phyloP scores from a whole-genome alignment of 1,284 basidiomycete species.

The Cutaneotrichosporon sp. region DNA sequence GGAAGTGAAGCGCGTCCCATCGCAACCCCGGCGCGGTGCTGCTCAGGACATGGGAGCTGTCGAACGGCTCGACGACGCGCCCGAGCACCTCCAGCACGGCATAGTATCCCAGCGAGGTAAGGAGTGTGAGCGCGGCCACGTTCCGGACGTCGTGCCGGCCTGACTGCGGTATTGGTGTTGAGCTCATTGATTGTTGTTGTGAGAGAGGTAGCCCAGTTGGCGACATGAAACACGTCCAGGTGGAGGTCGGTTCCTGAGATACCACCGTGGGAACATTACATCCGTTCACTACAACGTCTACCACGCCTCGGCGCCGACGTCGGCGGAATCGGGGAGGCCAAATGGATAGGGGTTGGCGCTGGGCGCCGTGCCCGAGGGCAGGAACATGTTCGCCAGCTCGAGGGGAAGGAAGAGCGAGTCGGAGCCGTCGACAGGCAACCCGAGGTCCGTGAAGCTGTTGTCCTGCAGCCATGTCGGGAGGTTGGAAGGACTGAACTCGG shows the following conservation, averaged over 20 bases:
- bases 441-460: constrained; percentile 77
- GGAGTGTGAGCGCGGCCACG: background rate
- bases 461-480: constrained; percentile 58
- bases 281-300: constrained; percentile 20
- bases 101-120: constrained; percentile 20
- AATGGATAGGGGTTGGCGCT: constrained; percentile 37
- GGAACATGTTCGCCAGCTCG: constrained; percentile 54
- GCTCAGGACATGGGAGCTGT: constrained; percentile 35
- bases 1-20: constrained; percentile 89
- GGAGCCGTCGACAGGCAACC: constrained; percentile 81
- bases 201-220: too few species aligned
- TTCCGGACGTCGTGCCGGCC: background rate
- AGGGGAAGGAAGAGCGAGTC: constrained; percentile 78
- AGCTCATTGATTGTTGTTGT: too few species aligned
- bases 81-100: constrained; percentile 23
- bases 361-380: constrained; percentile 40
- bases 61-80: constrained; percentile 32
- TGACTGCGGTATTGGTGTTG: background rate
- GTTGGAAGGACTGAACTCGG: constrained; percentile 56
- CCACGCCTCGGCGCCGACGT: constrained; percentile 53
- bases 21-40: constrained; percentile 57
- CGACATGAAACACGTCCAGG: background rate
- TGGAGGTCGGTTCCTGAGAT: background rate
- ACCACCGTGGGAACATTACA: constrained; percentile 7
- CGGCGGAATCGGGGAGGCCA: constrained; percentile 45